Conservation (phyloP, 169 alveolate genomes). For the Plasmodium yoelii region DNA sequence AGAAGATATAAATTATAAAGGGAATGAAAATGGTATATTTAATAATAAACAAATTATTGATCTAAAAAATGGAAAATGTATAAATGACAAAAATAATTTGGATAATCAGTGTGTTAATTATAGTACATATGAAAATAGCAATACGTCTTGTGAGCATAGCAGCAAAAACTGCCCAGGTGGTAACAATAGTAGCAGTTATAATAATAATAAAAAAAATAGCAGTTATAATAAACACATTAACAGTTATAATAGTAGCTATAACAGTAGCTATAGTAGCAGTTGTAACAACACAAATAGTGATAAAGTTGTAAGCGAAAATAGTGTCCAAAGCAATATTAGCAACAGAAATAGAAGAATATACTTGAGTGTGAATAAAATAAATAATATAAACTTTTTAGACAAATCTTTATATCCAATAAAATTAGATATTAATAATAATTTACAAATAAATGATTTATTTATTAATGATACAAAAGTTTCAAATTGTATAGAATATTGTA, state of each 20-base stretch:
- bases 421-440: slow-evolving; percentile 13
- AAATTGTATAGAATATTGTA: slow-evolving; percentile 24
- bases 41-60: too few relatives aligned
- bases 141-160: neutral
- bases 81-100: neutral
- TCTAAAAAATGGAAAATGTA: too few relatives aligned
- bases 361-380: neutral
- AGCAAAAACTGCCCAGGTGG: neutral
- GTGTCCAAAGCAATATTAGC: neutral
- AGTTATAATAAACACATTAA: too few relatives aligned
- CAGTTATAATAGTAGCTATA: too few relatives aligned
- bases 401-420: slow-evolving; percentile 29
- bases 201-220: neutral
- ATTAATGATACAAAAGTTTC: slow-evolving; percentile 18
- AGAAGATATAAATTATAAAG: too few relatives aligned
- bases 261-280: too few relatives aligned
- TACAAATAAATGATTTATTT: slow-evolving; percentile 33
- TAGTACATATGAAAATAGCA: neutral
- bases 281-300: neutral
- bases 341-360: neutral
- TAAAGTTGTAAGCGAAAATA: too few relatives aligned
- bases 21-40: too few relatives aligned
- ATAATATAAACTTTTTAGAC: slow-evolving; percentile 27
- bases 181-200: neutral
- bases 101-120: neutral